Percentiles rank a stretch among this genome's conserved stretches.
phyloP scores from a whole-genome alignment of 140 eudicot species.

The Bidens hawaiensis region DNA sequence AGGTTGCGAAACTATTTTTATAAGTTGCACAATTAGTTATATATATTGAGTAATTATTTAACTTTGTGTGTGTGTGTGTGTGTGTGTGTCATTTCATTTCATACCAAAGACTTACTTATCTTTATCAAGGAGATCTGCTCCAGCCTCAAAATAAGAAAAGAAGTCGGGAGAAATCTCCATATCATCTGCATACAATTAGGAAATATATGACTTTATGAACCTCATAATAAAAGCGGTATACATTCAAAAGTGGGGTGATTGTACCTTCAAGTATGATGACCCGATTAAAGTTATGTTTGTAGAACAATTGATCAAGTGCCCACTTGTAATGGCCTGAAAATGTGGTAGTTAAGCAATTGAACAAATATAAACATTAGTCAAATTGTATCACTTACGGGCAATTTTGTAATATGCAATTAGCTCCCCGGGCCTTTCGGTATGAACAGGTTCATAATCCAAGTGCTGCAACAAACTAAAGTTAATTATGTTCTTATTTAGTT shows the following conservation, averaged over 20 bases:
- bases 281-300: slow-evolving; percentile 65
- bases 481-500: background rate
- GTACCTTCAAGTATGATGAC: slow-evolving; percentile 94
- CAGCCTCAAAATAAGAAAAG: slow-evolving; percentile 94
- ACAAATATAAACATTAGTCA: background rate
- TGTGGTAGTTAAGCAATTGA: background rate
- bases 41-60: too few species aligned
- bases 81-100: slow-evolving; percentile 13
- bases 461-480: slow-evolving; percentile 44
- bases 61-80: too few species aligned
- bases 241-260: background rate
- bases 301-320: slow-evolving; percentile 82
- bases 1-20: too few species aligned
- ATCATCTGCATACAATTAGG: slow-evolving; percentile 62
- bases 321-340: slow-evolving; percentile 84
- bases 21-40: too few species aligned
- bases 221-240: slow-evolving; percentile 5
- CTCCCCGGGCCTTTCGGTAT: slow-evolving; percentile 89
- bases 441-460: slow-evolving; percentile 72
- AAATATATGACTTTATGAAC: background rate
- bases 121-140: slow-evolving; percentile 79
- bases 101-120: slow-evolving; percentile 55
- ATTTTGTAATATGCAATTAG: slow-evolving; percentile 91
- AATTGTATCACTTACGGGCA: slow-evolving; percentile 55
- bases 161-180: slow-evolving; percentile 97